Conservation (phyloP, 768 basidiomycete species). For the Cubamyces lactineus region DNA sequence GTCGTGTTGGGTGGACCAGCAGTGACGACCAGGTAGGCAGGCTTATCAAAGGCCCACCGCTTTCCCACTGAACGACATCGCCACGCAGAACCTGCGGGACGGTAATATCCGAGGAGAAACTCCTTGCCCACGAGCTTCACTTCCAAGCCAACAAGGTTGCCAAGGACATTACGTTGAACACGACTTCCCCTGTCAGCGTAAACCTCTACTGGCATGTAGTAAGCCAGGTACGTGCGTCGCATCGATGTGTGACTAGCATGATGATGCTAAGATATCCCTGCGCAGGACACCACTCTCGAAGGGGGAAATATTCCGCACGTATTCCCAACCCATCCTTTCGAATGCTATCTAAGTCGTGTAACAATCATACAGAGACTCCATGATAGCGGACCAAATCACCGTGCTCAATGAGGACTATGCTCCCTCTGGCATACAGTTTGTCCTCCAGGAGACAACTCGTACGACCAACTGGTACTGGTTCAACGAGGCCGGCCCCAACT, state of each 20-base stretch:
- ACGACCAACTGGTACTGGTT: slow-evolving; percentile 54
- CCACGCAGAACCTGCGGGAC: slow-evolving; percentile 43
- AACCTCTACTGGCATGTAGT: slow-evolving; percentile 51
- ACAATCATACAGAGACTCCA: slow-evolving; percentile 32
- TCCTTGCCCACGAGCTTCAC: slow-evolving; percentile 44
- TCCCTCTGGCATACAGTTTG: slow-evolving; percentile 43
- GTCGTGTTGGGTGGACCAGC: slow-evolving; percentile 36
- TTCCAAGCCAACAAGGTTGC: slow-evolving; percentile 45
- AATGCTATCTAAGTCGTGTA: background rate
- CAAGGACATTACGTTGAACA: slow-evolving; percentile 7
- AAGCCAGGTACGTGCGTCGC: slow-evolving; percentile 28
- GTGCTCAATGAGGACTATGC: slow-evolving; percentile 47
- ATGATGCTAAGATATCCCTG: background rate
- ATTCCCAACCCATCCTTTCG: background rate
- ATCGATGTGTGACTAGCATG: background rate
- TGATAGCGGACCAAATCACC: slow-evolving; percentile 46
- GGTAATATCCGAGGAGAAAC: slow-evolving; percentile 38
- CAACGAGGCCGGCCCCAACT: slow-evolving; percentile 42
- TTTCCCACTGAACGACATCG: background rate
- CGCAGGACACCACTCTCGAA: slow-evolving; percentile 36
- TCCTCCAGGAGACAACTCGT: slow-evolving; percentile 44
- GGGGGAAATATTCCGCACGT: slow-evolving; percentile 50
- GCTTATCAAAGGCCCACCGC: too few species aligned
- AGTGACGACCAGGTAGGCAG: slow-evolving; percentile 23
- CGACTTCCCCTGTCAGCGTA: slow-evolving; percentile 29